Evolutionary conservation across 805 yeast genomes (phyloP), one percentile per base, ranked within the genome.

Genomic region (Candida stauntonica): DNA sequence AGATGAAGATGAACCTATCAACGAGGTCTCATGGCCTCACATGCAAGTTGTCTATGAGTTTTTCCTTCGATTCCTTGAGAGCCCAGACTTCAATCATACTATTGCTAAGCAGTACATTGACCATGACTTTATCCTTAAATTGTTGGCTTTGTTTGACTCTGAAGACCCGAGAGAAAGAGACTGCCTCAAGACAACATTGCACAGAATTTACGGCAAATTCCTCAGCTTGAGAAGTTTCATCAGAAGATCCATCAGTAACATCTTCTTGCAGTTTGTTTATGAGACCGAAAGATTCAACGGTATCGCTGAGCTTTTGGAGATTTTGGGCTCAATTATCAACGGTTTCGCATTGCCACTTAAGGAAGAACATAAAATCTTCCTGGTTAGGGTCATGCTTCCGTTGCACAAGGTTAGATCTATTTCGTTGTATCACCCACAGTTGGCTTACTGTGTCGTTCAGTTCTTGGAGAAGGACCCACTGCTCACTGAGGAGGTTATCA

Each of bases 81-180:
- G 91, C 47, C 94, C 95, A 3, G 97, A 89, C 63, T 91, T 93
- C 62, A 86, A 86, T 57, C 96, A 89, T 58, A 87, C 87, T 38
- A 69, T 84, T 33, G 99, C 99, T 21, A 89, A 89, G 62, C 93
- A 86, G 54, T 89, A 79, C 59, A 88, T 93, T 49, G 98, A 93
- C 64, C 97, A 89, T 58, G 80, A 78, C 37, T 93, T 93, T 58
- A 84, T 93, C 31, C 67, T 86, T 51, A 75, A 75, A 42, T 66
- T 93, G 44, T 72, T 93, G 54, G 97, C 88, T 52, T 72, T 93
- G 52, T 93, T 93, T 61, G 99, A 93, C 63, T 79, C 89, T 48
- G 99, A 93, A 63, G 99, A 93, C 63, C 95, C 95, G 38, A 73
- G 96, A 48, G 99, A 93, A 68, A 75, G 99, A 43, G 99, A 93